These are phyloP conservation scores for Candida nemodendra DNA, from an alignment of 805 yeast species.

Conservation along the genomic window DNA sequence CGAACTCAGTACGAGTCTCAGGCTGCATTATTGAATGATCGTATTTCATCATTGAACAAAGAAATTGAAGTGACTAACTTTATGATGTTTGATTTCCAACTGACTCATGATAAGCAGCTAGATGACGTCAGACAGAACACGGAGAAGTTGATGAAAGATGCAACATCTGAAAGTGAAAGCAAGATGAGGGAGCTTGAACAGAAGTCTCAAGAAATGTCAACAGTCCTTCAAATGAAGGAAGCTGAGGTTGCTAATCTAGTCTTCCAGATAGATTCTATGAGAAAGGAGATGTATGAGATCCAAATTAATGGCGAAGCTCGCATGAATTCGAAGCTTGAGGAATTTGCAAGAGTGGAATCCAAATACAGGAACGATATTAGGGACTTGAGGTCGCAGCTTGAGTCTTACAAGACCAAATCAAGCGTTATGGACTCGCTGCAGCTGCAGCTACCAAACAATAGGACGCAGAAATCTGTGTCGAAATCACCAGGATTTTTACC, in stretches of 20 bases:
- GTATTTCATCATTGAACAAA: slow-evolving; percentile 8
- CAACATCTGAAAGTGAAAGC: not conserved
- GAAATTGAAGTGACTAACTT: slow-evolving; percentile 16
- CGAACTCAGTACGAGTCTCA: slow-evolving; percentile 1
- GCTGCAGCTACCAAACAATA: not conserved
- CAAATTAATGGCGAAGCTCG: not conserved
- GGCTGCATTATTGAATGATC: slow-evolving; percentile 2
- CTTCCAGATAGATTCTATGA: not conserved
- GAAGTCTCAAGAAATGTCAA: not conserved
- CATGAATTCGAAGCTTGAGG: slow-evolving; percentile 1
- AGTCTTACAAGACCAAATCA: slow-evolving; percentile 19
- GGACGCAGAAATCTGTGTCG: slow-evolving; percentile 4
- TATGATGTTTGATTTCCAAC: slow-evolving; percentile 17
- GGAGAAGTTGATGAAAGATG: slow-evolving; percentile 4
- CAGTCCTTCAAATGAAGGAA: not conserved
- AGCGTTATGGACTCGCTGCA: slow-evolving; percentile 16
- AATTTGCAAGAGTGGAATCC: slow-evolving; percentile 6
- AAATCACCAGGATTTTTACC: slow-evolving; percentile 5
- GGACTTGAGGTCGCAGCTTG: slow-evolving; percentile 17
- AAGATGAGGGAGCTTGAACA: not conserved
- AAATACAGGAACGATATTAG: slow-evolving; percentile 15
- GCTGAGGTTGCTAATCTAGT: not conserved
- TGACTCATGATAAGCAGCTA: slow-evolving; percentile 18
- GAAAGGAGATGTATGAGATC: not conserved
- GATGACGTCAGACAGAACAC: slow-evolving; percentile 2